Percentiles rank a stretch among this genome's conserved stretches.
Evolutionary conservation across 2,329 filamentous ascomycete genomes (phyloP).

Genomic region (Akanthomyces uredinophilus): DNA sequence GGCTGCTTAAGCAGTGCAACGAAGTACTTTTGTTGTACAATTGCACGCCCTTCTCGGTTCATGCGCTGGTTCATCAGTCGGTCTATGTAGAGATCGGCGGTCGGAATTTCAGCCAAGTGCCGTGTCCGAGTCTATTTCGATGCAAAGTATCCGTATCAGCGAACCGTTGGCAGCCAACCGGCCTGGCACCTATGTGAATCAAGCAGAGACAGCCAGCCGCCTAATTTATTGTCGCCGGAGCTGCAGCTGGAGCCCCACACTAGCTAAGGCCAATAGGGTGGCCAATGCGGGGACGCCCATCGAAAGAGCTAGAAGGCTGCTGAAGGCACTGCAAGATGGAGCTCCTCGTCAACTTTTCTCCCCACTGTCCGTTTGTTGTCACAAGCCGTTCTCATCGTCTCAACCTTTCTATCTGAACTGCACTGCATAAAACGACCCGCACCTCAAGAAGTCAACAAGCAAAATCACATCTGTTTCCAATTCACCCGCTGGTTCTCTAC

Average conservation of each 20-base stretch:
- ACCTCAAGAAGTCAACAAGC: background rate
- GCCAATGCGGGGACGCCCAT: conserved; percentile 26
- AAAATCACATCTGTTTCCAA: background rate
- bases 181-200: too few species aligned
- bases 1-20: too few species aligned
- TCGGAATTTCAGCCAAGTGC: too few species aligned
- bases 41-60: too few species aligned
- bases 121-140: too few species aligned
- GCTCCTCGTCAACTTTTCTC: conserved; percentile 23
- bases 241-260: conserved; percentile 18
- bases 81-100: too few species aligned
- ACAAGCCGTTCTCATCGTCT: conserved; percentile 20
- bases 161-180: background rate
- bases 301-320: conserved; percentile 38
- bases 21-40: too few species aligned
- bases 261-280: conserved; percentile 27
- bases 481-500: conserved; percentile 4
- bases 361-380: conserved; percentile 22
- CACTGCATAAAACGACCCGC: background rate
- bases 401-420: conserved; percentile 9
- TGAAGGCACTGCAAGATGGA: conserved; percentile 21
- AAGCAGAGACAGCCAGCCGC: too few species aligned
- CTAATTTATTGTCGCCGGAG: background rate
- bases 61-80: too few species aligned
- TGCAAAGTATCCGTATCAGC: background rate